Conservation (phyloP, 2,329 filamentous ascomycete species). For the Cordyceps sp. region DNA sequence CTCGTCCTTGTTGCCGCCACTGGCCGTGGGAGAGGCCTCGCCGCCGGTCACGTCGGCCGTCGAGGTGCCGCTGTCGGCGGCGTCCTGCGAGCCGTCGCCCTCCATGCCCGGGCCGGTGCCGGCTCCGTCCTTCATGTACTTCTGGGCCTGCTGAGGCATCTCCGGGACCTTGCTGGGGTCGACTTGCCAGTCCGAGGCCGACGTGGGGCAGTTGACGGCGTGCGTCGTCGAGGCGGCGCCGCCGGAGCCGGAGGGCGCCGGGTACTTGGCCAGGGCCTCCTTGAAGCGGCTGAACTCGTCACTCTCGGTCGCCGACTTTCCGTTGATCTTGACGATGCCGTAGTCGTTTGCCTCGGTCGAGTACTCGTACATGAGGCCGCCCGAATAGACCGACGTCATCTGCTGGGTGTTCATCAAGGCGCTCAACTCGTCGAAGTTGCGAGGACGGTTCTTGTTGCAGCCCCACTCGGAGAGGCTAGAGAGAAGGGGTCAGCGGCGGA, state of each 20-base stretch:
- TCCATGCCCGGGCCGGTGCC: background rate
- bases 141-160: background rate
- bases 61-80: background rate
- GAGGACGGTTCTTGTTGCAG: constrained; percentile 60
- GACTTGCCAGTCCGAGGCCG: background rate
- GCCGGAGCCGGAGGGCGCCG: constrained; percentile 32
- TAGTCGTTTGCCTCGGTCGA: constrained; percentile 62
- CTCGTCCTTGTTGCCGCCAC: constrained; percentile 6
- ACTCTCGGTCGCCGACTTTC: constrained; percentile 32
- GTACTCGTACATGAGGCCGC: constrained; percentile 94
- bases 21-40: constrained; percentile 13
- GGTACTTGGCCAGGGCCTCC: constrained; percentile 27
- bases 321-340: constrained; percentile 56
- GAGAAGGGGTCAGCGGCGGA: background rate
- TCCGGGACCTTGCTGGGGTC: background rate
- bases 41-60: constrained; percentile 9
- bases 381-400: constrained; percentile 86
- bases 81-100: background rate
- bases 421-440: constrained; percentile 63
- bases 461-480: constrained; percentile 74
- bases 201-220: constrained; percentile 6
- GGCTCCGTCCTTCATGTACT: background rate
- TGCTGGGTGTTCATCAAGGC: constrained; percentile 65
- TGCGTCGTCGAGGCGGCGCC: constrained; percentile 31
- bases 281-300: constrained; percentile 42